Base-by-base conservation (phyloP, 495 filamentous ascomycete species). In the Penicillium egyptiacum region DNA sequence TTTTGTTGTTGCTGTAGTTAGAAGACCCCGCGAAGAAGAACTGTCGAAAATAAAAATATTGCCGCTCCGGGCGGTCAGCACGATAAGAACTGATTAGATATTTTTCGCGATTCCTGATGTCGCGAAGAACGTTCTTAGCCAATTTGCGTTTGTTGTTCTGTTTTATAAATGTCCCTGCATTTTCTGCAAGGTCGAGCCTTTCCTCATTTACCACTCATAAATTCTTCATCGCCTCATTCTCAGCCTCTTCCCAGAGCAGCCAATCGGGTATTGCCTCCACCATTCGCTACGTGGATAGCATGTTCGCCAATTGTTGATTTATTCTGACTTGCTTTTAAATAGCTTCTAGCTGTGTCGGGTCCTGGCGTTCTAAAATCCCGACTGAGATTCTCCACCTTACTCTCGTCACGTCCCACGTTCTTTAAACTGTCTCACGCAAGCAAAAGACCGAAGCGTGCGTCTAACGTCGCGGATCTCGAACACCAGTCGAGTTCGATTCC, bases 1-100 rank as follows among this genome's bases (percentile, higher is more conserved):
- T 82, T 17, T 45, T 63, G 53, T 20, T 20, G 14, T 31, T 22
- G 23, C 22, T 43, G 53, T 50, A 11, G 17, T 20, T 26, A 30
- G 30, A 30, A 23, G 23, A 46, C 44, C 50, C 17, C 39, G 39
- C 19, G 19, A 53, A 49, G 44, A 50, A 42, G 43, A 47, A 55
- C 25, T 11, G 20, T 46, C 46, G 42, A 63, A 60, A 65, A 65
- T 31, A 57, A 66, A 65, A 64, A 55, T 68, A 68, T 58, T 66
- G 65, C 65, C 64, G 39, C 3, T 1, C 14, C 9, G 19, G 62
- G 65, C 65, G 65, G 62, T 66, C 53, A 63, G 20, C 0, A 12
- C 50, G 64, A 69, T 69, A 69, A 69, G 44, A 48, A 46, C 53
- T 59, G 67, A 69, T 57, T 60, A 63, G 68, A 55, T 46, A 57